phyloP scores from a whole-genome alignment of 352 stramenopile genomes.

The Globisporangium carolinianum region DNA sequence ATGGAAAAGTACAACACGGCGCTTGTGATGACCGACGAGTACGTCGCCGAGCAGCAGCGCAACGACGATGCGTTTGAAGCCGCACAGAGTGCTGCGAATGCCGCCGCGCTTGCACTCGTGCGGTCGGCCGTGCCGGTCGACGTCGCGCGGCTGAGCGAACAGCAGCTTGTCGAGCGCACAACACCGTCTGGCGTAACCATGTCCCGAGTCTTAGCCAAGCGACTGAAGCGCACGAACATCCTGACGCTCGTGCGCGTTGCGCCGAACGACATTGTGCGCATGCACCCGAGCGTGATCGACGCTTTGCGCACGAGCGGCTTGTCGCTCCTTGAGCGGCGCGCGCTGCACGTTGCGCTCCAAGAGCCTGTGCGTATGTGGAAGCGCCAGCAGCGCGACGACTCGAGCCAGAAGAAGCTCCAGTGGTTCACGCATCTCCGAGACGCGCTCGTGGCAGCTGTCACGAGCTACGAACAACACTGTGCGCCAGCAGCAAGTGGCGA shows the following conservation, averaged over 20 bases:
- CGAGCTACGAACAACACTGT: conserved; percentile 25
- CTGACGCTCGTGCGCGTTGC: conserved; percentile 73
- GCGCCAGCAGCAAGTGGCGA: background rate
- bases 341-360: conserved; percentile 70
- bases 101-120: conserved; percentile 41
- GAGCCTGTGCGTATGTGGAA: conserved; percentile 56
- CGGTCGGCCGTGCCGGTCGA: conserved; percentile 78
- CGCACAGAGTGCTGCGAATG: conserved; percentile 40
- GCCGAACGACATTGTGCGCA: conserved; percentile 64
- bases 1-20: conserved; percentile 90
- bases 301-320: conserved; percentile 53
- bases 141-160: conserved; percentile 72
- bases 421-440: conserved; percentile 84
- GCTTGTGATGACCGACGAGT: conserved; percentile 87
- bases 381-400: conserved; percentile 73
- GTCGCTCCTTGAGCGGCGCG: conserved; percentile 80
- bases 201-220: conserved; percentile 56
- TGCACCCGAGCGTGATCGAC: conserved; percentile 80
- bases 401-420: conserved; percentile 67
- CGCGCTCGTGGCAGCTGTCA: conserved; percentile 30
- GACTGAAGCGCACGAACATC: conserved; percentile 88
- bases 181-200: conserved; percentile 65
- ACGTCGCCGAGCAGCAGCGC: conserved; percentile 67
- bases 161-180: conserved; percentile 37
- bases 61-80: conserved; percentile 75